Base-by-base conservation (phyloP, 2,329 filamentous ascomycete genomes). In the Penicillium sp. region DNA sequence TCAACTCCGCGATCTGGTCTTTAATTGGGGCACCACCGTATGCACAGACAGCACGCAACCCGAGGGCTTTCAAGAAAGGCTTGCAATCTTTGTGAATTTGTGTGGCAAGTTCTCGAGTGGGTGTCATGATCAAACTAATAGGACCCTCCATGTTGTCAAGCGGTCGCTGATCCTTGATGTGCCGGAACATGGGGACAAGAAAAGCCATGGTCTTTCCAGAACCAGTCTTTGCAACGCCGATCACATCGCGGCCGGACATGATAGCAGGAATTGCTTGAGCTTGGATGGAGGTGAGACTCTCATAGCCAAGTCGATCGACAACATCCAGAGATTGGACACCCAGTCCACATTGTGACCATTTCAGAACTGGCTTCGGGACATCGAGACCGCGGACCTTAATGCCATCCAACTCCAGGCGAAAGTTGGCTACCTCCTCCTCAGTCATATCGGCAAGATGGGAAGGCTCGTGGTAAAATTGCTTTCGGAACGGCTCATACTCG, bases 141-240 rank as follows among this genome's bases (percentile, higher is more conserved):
- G 94, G 91, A 0, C 94, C 94, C 68, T 99, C 94, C 56, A 88
- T 86, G 36, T 89, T 85, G 63, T 89, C 89, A 15, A 97, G 77
- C 0, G 89, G 86, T 43, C 85, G 81, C 69, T 99, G 94, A 66
- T 97, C 94, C 72, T 93, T 94, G 75, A 97, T 96, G 70, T 99
- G 94, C 49, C 94, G 86, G 70, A 99, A 97, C 91, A 97, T 97
- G 30, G 94, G 94, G 37, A 99, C 82, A 24, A 96, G 76, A 69
- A 97, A 99, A 5, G 94, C 94, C 64, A 97, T 86, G 0, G 94
- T 99, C 77, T 99, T 99, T 69, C 94, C 94, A 21, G 94, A 97
- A 4, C 94, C 94, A 21, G 94, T 99, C 77, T 97, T 97, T 15
- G 94, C 94, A 46, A 99, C 91, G 60, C 92, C 94, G 58, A 99